Percentiles rank a stretch among this genome's conserved stretches.
phyloP scores from a whole-genome alignment of 2,329 filamentous ascomycete species.

The Hortaea werneckii region DNA sequence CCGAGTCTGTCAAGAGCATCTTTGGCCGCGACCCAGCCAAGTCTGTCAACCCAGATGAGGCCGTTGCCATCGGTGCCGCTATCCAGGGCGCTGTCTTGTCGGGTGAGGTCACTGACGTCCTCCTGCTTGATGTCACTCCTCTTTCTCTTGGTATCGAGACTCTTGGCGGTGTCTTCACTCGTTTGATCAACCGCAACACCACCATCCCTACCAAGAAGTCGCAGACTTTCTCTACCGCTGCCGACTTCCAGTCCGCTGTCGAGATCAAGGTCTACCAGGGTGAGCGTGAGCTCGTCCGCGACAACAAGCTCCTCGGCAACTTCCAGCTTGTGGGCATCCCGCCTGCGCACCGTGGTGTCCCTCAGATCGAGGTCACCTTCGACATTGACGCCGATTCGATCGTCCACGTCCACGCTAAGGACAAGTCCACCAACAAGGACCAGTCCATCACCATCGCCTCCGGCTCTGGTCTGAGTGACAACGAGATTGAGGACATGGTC shows the following conservation, averaged over 20 bases:
- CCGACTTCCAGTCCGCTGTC: slow-evolving; percentile 96
- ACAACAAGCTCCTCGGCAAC: slow-evolving; percentile 98
- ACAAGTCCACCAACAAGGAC: slow-evolving; percentile 99
- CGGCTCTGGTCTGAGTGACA: slow-evolving; percentile 88
- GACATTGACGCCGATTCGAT: slow-evolving; percentile 98
- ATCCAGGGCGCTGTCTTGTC: slow-evolving; percentile 95
- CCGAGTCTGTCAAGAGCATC: slow-evolving; percentile 89
- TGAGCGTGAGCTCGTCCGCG: slow-evolving; percentile 96
- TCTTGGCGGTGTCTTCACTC: slow-evolving; percentile 93
- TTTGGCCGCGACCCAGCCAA: slow-evolving; percentile 95
- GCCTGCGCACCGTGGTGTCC: slow-evolving; percentile 89
- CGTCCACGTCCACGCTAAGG: slow-evolving; percentile 94
- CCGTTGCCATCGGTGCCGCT: slow-evolving; percentile 92
- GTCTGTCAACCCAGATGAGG: slow-evolving; percentile 97
- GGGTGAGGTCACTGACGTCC: slow-evolving; percentile 91
- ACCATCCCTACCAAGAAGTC: slow-evolving; percentile 99
- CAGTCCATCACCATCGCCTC: slow-evolving; percentile 99
- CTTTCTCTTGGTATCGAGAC: slow-evolving; percentile 98
- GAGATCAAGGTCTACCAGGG: slow-evolving; percentile 99
- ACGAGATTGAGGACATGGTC: slow-evolving; percentile 96
- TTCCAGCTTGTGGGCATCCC: slow-evolving; percentile 98
- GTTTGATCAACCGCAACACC: slow-evolving; percentile 97
- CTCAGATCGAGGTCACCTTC: slow-evolving; percentile 95
- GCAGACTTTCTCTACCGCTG: slow-evolving; percentile 92
- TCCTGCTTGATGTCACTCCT: slow-evolving; percentile 90